Base-by-base conservation (phyloP, 2,329 filamentous ascomycete genomes). In the Colletotrichum tabaci region DNA sequence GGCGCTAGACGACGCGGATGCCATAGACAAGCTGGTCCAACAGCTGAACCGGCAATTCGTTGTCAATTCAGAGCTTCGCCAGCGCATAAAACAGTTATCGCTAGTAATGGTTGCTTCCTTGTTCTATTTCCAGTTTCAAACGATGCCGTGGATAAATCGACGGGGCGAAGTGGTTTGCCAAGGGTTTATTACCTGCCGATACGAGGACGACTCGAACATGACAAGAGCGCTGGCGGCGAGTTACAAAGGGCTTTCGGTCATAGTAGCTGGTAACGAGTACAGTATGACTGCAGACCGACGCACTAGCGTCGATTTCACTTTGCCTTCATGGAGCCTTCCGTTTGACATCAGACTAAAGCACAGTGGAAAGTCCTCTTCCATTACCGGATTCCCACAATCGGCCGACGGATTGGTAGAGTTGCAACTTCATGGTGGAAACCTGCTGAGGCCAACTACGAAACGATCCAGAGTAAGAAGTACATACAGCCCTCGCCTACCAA, bases 1-100 rank as follows among this genome's bases (percentile, higher is more conserved):
- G 26, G 58, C 58, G 58, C 44, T 61, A 13, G 23, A 61, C n/a
- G 44, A 61, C 44, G 42, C 44, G 30, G 44, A 30, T 46, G 26
- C 42, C 18, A 35, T 61, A 26, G 18, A 8, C 15, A 44, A 15
- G 44, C 58, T 61, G 10, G 15, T 21, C 4, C 10, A 10, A 30
- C 16, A 61, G 44, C 21, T 61, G 26, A 26, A 47, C 13, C 58
- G 18, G 30, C 13, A 50, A 46, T 46, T 49, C 18, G 15, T 35
- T 10, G 26, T 61, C 18, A 35, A 61, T 49, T 8, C 13, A 26
- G 58, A 61, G 42, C 58, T 61, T 4, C 44, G 26, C 9, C 16
- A 30, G 26, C 42, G 21, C 8, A 38, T 40, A 18, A 35, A 40
- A 30, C 26, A 61, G 15, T 1, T 47, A 3, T 61, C 26, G 26